phyloP scores from a whole-genome alignment of 148 eudicot genomes.

The Cornus controversa region DNA sequence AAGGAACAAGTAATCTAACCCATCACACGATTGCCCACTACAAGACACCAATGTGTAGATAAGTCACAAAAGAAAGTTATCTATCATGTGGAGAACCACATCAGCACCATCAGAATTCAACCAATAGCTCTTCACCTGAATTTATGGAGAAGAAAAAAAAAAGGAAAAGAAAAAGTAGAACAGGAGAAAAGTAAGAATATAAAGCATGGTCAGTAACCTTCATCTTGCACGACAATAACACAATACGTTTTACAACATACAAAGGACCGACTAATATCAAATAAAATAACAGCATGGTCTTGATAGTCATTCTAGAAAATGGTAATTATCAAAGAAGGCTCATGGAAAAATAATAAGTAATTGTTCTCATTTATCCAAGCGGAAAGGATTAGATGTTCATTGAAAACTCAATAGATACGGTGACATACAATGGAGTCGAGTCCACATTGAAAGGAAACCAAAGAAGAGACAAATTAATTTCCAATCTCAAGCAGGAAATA shows the following conservation, averaged over 20 bases:
- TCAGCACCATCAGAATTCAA: conserved; percentile 88
- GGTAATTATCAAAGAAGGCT: too few relatives aligned
- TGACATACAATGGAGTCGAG: not conserved
- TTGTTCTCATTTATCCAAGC: not conserved
- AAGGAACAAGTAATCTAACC: conserved; percentile 8
- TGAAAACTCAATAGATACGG: too few relatives aligned
- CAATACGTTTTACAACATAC: not conserved
- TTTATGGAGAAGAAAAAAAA: conserved; percentile 2
- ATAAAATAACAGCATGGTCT: not conserved
- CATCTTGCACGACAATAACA: not conserved
- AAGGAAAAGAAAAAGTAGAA: not conserved
- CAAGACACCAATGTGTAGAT: not conserved
- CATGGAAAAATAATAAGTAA: too few relatives aligned
- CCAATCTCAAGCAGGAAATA: not conserved
- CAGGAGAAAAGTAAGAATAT: too few relatives aligned
- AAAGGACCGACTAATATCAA: not conserved
- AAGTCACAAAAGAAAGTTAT: conserved; percentile 63
- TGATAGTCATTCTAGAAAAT: too few relatives aligned
- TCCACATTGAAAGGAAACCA: not conserved
- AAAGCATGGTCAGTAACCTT: not conserved
- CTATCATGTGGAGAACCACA: conserved; percentile 85
- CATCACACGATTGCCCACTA: not conserved
- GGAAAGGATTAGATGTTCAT: too few relatives aligned
- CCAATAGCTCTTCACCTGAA: conserved; percentile 86
- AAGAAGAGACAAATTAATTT: not conserved